Conservation (phyloP, 1,284 basidiomycete genomes). For the Somion occarium region DNA sequence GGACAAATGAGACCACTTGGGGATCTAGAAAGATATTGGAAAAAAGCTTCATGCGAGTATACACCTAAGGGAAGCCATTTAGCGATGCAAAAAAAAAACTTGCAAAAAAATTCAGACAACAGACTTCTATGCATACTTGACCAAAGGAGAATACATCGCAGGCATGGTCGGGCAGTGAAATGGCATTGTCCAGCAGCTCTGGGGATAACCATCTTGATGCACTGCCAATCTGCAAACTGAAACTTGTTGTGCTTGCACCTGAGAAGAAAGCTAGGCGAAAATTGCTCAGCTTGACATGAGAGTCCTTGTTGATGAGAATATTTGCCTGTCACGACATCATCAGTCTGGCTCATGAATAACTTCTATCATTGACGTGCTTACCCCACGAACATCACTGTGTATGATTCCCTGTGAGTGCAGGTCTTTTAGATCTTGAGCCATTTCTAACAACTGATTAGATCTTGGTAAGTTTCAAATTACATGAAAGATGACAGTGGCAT, state of each 20-base stretch:
- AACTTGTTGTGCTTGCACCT: slow-evolving; percentile 4
- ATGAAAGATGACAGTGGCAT: not conserved
- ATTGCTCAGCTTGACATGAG: not conserved
- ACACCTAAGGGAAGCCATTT: not conserved
- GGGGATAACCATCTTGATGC: slow-evolving; percentile 6
- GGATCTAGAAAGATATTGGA: not conserved
- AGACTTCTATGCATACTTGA: slow-evolving; percentile 8
- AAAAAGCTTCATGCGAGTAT: slow-evolving; percentile 6
- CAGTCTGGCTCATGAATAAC: not conserved
- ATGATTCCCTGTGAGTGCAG: slow-evolving; percentile 2
- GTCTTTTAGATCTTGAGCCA: slow-evolving; percentile 2
- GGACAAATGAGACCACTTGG: slow-evolving; percentile 2
- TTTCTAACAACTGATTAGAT: not conserved
- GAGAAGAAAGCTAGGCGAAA: slow-evolving; percentile 8
- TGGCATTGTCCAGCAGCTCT: not conserved
- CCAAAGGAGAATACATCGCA: slow-evolving; percentile 7
- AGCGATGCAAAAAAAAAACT: not conserved
- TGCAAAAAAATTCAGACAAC: not conserved
- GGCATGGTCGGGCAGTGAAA: not conserved
- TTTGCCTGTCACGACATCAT: slow-evolving; percentile 4
- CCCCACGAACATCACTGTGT: slow-evolving; percentile 3
- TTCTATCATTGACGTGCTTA: not conserved
- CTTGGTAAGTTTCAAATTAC: not conserved
- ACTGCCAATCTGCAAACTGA: not conserved
- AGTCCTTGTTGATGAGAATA: slow-evolving; percentile 4